These are phyloP conservation scores for Penicillium odoratum DNA, from an alignment of 495 filamentous ascomycete species.

Conservation along the genomic window DNA sequence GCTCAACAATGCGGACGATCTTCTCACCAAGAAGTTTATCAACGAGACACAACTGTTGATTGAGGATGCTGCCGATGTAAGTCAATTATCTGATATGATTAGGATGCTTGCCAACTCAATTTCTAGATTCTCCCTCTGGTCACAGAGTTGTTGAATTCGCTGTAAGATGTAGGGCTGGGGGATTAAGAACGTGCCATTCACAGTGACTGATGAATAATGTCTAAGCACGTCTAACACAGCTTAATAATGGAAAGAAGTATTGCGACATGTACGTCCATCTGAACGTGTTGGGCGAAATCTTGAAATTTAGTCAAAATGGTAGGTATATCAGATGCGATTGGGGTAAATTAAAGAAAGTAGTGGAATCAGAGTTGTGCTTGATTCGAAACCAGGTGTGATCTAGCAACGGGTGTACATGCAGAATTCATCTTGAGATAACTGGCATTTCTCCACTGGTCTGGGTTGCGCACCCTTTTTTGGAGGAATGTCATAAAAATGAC, in stretches of 20 bases:
- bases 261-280: background rate
- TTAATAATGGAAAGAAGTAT: slow-evolving; percentile 5
- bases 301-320: background rate
- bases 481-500: background rate
- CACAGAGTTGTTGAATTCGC: slow-evolving; percentile 30
- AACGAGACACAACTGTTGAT: slow-evolving; percentile 7
- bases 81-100: slow-evolving; percentile 10
- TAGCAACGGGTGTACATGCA: background rate
- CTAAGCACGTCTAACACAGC: slow-evolving; percentile 16
- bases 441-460: background rate
- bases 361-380: background rate
- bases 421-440: background rate
- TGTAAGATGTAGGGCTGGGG: slow-evolving; percentile 16
- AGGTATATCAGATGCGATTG: background rate
- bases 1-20: slow-evolving; percentile 21
- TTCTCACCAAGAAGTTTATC: slow-evolving; percentile 8
- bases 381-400: background rate
- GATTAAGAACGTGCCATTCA: slow-evolving; percentile 1
- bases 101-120: slow-evolving; percentile 13
- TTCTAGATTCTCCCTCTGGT: slow-evolving; percentile 31
- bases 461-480: background rate
- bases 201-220: slow-evolving; percentile 14
- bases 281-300: background rate
- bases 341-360: background rate
- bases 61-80: slow-evolving; percentile 52